Conservation (phyloP, 2,329 filamentous ascomycete species). For the Trichoderma sp. region DNA sequence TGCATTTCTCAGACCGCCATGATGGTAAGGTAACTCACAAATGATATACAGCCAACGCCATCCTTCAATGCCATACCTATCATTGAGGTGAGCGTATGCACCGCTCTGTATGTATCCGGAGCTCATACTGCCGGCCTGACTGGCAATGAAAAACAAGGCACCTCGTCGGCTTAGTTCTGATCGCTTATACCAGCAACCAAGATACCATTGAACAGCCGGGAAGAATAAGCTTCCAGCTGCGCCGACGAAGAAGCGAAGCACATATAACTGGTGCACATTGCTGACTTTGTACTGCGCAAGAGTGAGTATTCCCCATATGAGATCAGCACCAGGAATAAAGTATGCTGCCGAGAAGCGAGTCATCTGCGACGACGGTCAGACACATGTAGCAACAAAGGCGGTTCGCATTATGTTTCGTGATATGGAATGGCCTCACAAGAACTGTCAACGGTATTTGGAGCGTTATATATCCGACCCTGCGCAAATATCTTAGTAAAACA, state of each 20-base stretch:
- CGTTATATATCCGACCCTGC: slow-evolving; percentile 25
- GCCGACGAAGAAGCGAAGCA: slow-evolving; percentile 45
- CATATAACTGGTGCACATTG: slow-evolving; percentile 39
- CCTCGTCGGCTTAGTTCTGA: slow-evolving; percentile 40
- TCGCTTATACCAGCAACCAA: slow-evolving; percentile 47
- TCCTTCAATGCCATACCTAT: slow-evolving; percentile 38
- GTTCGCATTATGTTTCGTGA: not conserved
- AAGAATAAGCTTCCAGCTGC: slow-evolving; percentile 37
- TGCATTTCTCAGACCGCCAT: not conserved
- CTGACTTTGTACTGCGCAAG: slow-evolving; percentile 27
- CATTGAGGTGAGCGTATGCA: slow-evolving; percentile 41
- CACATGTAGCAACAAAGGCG: not conserved
- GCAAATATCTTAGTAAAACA: not conserved
- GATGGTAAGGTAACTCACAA: slow-evolving; percentile 23
- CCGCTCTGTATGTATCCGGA: slow-evolving; percentile 46
- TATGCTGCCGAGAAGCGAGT: slow-evolving; percentile 28
- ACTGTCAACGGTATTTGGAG: slow-evolving; percentile 25
- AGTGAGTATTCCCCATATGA: slow-evolving; percentile 31
- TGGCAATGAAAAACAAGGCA: slow-evolving; percentile 45
- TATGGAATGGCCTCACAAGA: not conserved
- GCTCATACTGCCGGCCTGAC: slow-evolving; percentile 46
- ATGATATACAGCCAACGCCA: slow-evolving; percentile 51
- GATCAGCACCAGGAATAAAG: slow-evolving; percentile 37
- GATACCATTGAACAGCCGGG: slow-evolving; percentile 37
- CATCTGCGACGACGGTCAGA: slow-evolving; percentile 22